Evolutionary conservation across 2,329 filamentous ascomycete species (phyloP), one percentile per base, ranked within the genome.

Genomic region (Aschersonia sp.): DNA sequence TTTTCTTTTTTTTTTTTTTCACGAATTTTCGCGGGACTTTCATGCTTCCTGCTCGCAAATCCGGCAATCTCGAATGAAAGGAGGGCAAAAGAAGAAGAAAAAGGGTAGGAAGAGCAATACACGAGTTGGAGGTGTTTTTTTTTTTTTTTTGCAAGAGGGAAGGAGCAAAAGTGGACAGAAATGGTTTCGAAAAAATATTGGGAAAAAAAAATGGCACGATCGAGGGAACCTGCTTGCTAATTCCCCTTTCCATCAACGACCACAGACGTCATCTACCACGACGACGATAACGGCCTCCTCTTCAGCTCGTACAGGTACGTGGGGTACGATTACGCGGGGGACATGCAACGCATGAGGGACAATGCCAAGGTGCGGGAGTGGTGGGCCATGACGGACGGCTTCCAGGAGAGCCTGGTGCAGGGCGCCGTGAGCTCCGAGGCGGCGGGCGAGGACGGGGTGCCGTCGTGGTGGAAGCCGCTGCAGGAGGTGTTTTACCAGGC

Each of bases 261-360:
- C 6, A 37, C 33, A 84, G 83, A 88, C 57, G 85, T 78, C 53
- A 84, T 89, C 60, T 87, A 76, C 65, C 77, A 85, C 55, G 81
- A 86, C 57, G 70, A 79, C 10, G 64, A 61, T 5, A 73, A 74
- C 0, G 66, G 75, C 47, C 80, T 81, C 42, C 70, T 90, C 1
- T 89, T 89, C 59, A 82, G 83, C 0, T 79, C 70, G 30, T 87
- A 88, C 70, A 88, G 86, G 61, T 90, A 89, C 57, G 70, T 83
- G n/a, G 85, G 86, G 0, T 75, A 75, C 50, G 75, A 86, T 53
- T 88, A 77, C 51, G 79, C 76, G 2, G 80, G 71, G 8, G 85
- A 90, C 58, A 89, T 90, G 86, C 73, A 77, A 62, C 72, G 70
- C 51, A 88, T 89, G 84, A 71, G 73, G 1, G 78, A 77, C 49